A percentile compares a stretch with the other conserved stretches of the same genome.
These are phyloP conservation scores for Podaxis sp. DNA, from an alignment of 768 basidiomycete genomes.

Conservation along the genomic window DNA sequence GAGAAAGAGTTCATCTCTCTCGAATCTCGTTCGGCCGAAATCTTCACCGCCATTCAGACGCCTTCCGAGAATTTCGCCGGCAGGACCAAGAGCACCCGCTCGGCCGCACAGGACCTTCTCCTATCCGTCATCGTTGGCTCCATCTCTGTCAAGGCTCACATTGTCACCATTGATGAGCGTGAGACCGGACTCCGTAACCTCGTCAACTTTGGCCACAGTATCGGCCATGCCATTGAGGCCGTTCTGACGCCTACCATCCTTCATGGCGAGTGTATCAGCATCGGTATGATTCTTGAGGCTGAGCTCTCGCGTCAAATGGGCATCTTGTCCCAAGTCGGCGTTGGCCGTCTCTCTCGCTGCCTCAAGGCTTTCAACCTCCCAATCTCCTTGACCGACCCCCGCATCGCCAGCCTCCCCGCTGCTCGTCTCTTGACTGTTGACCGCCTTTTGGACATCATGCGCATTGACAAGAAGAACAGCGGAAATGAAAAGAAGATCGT, in stretches of 20 bases:
- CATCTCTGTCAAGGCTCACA: conserved; percentile 93
- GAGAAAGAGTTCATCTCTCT: conserved; percentile 84
- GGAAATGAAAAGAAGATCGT: conserved; percentile 93
- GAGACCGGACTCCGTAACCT: conserved; percentile 97
- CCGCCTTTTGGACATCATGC: conserved; percentile 88
- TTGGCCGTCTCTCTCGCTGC: conserved; percentile 84
- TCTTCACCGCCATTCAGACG: conserved; percentile 79
- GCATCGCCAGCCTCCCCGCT: conserved; percentile 67
- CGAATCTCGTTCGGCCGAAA: conserved; percentile 81
- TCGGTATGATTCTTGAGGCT: conserved; percentile 96
- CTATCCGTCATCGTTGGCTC: conserved; percentile 90
- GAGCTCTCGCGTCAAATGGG: conserved; percentile 90
- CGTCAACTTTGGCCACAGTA: conserved; percentile 98
- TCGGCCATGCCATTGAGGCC: conserved; percentile 98
- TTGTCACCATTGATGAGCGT: conserved; percentile 94
- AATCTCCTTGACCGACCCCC: conserved; percentile 71
- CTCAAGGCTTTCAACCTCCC: conserved; percentile 91
- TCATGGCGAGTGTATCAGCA: conserved; percentile 93
- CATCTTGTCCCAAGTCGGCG: conserved; percentile 83
- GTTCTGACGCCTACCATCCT: conserved; percentile 89
- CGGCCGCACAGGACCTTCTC: conserved; percentile 73
- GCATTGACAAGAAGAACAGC: conserved; percentile 96
- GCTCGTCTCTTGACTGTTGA: conserved; percentile 74
- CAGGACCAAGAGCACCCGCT: conserved; percentile 60
- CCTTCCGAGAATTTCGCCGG: conserved; percentile 57